Evolutionary conservation across 108 stramenopile species (phyloP), one percentile per base, ranked within the genome.

Genomic region (Cyclostephanos tholiformis): DNA sequence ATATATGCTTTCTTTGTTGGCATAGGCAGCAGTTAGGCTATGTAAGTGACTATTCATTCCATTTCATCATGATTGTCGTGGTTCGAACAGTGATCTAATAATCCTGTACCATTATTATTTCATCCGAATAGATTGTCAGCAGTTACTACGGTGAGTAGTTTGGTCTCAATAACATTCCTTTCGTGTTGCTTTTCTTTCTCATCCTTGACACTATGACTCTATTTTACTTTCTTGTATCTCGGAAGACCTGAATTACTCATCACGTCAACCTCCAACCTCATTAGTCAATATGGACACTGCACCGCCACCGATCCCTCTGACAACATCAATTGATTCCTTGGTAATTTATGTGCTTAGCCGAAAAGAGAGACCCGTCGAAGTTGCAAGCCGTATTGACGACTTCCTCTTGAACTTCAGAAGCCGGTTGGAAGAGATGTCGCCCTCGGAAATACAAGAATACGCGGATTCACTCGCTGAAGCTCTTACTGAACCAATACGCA

Each of bases 401-500:
- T 95, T 95, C 64, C 67, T 95, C 39, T 16, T 68, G 1, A 81
- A 51, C 36, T 95, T 93, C 52, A 63, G 84, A 26, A 71, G 75
- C n/a, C 73, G 69, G 6, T 51, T 95, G 38, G 75, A 76, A 44
- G 80, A 80, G 6, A 89, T 93, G 87, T 84, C 88, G 10, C 68
- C 85, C 30, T 81, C 79, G 4, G 89, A 95, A 77, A 91, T 95
- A 56, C 56, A 75, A 43, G 76, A 82, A 60, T 87, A 92, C 51
- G 79, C 85, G 0, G 75, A 86, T 30, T 83, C 88, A 10, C 72
- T 95, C 17, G 86, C 86, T 10, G 86, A 84, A 26, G 89, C 84
- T 49, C 74, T 95, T 17, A 73, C 86, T 12, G 90, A 93, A 63
- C 95, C 95, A 22, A 87, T 87, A 20, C 89, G 88, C 50, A 92